These are phyloP conservation scores for Aspergillus clavatus DNA, from an alignment of 2,329 filamentous ascomycete genomes.

Conservation along the genomic window DNA sequence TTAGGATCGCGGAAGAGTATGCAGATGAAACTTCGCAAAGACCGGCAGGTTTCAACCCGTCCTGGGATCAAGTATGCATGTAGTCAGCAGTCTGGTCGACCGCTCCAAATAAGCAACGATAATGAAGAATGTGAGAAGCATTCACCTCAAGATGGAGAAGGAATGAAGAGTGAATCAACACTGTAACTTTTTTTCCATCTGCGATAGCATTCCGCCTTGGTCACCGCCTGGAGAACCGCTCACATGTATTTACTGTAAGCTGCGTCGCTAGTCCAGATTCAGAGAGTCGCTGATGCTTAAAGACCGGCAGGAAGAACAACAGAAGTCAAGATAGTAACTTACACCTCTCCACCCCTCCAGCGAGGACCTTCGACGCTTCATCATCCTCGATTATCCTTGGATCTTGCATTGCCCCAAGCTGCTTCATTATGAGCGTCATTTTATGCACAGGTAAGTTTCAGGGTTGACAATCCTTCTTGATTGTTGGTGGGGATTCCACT, in stretches of 20 bases:
- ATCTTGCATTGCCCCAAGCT: neutral
- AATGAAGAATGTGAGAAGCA: neutral
- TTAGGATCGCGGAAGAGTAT: no score
- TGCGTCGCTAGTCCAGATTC: neutral
- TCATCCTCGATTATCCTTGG: slow-evolving; percentile 2
- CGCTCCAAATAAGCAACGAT: neutral
- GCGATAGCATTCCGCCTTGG: slow-evolving; percentile 43
- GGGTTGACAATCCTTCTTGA: neutral
- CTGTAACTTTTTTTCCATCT: neutral
- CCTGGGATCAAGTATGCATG: neutral
- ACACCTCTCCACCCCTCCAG: neutral
- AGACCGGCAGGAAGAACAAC: slow-evolving; percentile 13
- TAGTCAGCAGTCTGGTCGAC: neutral
- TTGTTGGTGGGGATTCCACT: neutral
- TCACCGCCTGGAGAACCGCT: slow-evolving; percentile 58
- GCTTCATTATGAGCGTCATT: slow-evolving; percentile 57
- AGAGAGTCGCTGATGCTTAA: neutral
- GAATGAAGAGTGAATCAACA: neutral
- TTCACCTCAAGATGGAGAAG: neutral
- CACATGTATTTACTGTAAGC: slow-evolving; percentile 6
- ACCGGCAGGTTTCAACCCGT: neutral
- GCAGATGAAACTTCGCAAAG: no score
- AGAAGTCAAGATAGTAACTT: neutral
- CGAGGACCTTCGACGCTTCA: slow-evolving; percentile 3
- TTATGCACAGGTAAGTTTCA: slow-evolving; percentile 56